A percentile compares a stretch with the other conserved stretches of the same genome.
Conservation (phyloP, 768 basidiomycete genomes). For the Lyophyllum semitale region DNA sequence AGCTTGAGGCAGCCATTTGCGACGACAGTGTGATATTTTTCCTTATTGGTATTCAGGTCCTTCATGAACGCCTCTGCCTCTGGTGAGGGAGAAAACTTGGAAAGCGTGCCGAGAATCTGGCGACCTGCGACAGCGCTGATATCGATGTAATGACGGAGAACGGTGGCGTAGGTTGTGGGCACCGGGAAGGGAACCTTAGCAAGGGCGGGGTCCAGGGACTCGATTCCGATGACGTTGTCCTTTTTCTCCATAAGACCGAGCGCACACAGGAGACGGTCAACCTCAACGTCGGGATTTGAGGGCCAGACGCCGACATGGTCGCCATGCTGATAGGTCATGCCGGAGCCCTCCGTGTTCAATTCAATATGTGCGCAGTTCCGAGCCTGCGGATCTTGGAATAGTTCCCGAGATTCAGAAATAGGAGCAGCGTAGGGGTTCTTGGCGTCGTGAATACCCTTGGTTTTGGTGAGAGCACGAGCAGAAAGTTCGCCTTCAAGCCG, state of each 20-base stretch:
- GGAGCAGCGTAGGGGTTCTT: constrained; percentile 97
- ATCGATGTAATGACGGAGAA: constrained; percentile 96
- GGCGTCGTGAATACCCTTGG: constrained; percentile 95
- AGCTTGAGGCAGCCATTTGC: constrained; percentile 85
- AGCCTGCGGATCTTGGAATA: constrained; percentile 72
- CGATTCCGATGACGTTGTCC: constrained; percentile 85
- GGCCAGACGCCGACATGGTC: constrained; percentile 99
- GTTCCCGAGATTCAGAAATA: constrained; percentile 73
- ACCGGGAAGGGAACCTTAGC: constrained; percentile 99
- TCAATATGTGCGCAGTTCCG: constrained; percentile 96
- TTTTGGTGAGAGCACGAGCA: constrained; percentile 87
- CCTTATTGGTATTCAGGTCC: constrained; percentile 84
- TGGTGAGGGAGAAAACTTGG: constrained; percentile 85
- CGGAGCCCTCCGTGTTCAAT: constrained; percentile 90
- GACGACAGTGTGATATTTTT: constrained; percentile 78
- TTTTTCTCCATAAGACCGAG: constrained; percentile 84
- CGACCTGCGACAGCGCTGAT: constrained; percentile 94
- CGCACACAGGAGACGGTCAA: constrained; percentile 82
- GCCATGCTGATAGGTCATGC: constrained; percentile 98
- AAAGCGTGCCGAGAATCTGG: constrained; percentile 85
- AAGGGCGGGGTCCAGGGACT: constrained; percentile 95
- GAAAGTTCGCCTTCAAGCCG: constrained; percentile 80
- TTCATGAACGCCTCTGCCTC: constrained; percentile 75
- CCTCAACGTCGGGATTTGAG: constrained; percentile 88
- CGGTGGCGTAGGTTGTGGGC: constrained; percentile 90